A percentile compares a stretch with the other conserved stretches of the same genome.
Evolutionary conservation across 2,329 filamentous ascomycete species (phyloP).

Genomic region (Neurospora sp.): DNA sequence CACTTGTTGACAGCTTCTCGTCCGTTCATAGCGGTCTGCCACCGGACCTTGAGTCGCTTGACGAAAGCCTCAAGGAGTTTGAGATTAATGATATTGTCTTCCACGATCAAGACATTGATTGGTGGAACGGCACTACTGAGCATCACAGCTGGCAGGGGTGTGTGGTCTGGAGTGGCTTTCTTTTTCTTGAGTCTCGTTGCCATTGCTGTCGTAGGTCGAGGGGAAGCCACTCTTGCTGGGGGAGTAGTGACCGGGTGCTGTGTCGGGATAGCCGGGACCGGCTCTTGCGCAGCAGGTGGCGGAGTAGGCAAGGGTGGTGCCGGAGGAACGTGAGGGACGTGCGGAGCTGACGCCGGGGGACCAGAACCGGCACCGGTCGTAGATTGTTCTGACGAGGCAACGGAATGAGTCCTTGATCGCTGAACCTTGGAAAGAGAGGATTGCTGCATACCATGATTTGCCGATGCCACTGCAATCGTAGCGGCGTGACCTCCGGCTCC

Average conservation of each 20-base stretch:
- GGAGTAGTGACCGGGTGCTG: constrained; percentile 45
- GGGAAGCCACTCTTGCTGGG: constrained; percentile 37
- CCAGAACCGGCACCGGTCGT: constrained; percentile 19
- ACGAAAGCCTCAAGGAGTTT: constrained; percentile 91
- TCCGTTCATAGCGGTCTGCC: constrained; percentile 96
- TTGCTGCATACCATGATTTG: constrained; percentile 27
- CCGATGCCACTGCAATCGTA: constrained; percentile 9
- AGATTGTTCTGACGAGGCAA: constrained; percentile 42
- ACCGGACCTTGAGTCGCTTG: constrained; percentile 88
- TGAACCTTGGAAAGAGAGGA: constrained; percentile 29
- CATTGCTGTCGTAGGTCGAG: constrained; percentile 32
- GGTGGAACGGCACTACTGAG: constrained; percentile 80
- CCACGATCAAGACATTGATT: constrained; percentile 94
- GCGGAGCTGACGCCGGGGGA: neutral
- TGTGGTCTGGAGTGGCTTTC: constrained; percentile 39
- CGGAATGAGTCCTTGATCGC: constrained; percentile 50
- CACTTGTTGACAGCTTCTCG: constrained; percentile 89
- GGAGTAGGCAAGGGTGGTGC: constrained; percentile 43
- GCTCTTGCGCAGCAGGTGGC: constrained; percentile 36
- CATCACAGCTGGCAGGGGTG: constrained; percentile 48
- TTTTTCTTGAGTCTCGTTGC: constrained; percentile 34
- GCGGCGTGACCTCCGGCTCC: constrained; percentile 28
- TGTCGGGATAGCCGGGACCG: constrained; percentile 20
- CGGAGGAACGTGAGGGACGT: constrained; percentile 26
- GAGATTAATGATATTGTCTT: constrained; percentile 97